Evolutionary conservation across 352 stramenopile genomes (phyloP), one percentile per base, ranked within the genome.

Genomic region (Phytophthora chlamydospora): DNA sequence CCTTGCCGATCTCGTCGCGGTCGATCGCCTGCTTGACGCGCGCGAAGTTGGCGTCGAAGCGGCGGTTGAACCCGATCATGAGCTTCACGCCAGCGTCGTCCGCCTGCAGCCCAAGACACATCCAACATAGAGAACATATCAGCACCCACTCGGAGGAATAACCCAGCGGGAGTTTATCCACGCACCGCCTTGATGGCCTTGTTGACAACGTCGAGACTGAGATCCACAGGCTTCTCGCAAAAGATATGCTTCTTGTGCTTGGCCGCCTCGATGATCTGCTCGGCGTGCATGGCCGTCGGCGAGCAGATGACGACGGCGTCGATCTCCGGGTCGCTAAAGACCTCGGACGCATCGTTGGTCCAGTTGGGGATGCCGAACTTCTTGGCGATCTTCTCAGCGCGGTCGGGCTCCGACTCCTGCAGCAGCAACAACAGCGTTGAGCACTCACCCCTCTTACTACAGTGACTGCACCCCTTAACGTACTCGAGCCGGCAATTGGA

Each of bases 271-370:
- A 97, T 95, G 68, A 98, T 98, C 79, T 98, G 96, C 62, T 98
- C 86, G 12, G 95, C 96, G 79, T 99, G 96, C 49, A 83, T 92
- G 29, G 87, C 73, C 14, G 91, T 98, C 3, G 96, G 96, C 11
- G 95, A 98, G 73, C 96, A 99, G 77, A 99, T 98, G 80, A 97
- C 86, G 11, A 99, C 93, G 12, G 95, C 96, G 72, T 99, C 93
- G 33, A 98, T 88, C 12, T 97, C 89, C 1, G 93, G 90, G 63
- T 98, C 82, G 9, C 74, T 78, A 58, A 99, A 94, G 9, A 98
- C 84, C n/a, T 98, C 94, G 42, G 91, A 91, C 3, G 88, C 76
- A 66, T 81, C 53, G n/a, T 77, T 75, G 10, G 85, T 88, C 76
- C 82, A 91, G 31, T 83, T 78, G 16, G 77, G 68, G 41, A 91